Conservation (phyloP, 2,329 filamentous ascomycete species). For the Aspergillus fructus region DNA sequence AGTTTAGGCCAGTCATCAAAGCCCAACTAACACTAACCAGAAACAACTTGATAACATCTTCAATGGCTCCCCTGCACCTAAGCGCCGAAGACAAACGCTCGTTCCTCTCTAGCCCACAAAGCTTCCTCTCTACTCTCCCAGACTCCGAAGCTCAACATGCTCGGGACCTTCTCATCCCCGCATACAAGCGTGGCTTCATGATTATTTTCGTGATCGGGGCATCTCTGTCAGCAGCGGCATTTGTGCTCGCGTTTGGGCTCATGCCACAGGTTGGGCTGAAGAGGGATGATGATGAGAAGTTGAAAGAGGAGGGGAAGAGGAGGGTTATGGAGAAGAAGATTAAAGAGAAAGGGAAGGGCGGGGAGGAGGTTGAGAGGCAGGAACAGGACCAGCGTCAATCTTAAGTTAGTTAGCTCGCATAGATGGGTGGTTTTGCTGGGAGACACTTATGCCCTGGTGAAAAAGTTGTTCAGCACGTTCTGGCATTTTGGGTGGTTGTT, state of each 20-base stretch:
- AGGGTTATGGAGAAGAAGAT: slow-evolving; percentile 15
- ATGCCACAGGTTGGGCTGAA: slow-evolving; percentile 39
- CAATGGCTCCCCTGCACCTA: slow-evolving; percentile 27
- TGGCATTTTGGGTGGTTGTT: neutral
- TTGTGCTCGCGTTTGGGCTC: slow-evolving; percentile 32
- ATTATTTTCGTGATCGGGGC: slow-evolving; percentile 43
- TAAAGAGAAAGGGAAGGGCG: slow-evolving; percentile 18
- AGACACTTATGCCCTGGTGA: neutral
- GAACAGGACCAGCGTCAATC: neutral
- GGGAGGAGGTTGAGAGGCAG: neutral
- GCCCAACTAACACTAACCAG: slow-evolving; percentile 12
- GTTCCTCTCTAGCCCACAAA: slow-evolving; percentile 32
- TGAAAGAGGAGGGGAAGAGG: slow-evolving; percentile 30
- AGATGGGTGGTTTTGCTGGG: neutral
- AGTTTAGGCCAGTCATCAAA: neutral
- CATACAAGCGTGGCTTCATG: slow-evolving; percentile 40
- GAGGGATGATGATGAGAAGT: slow-evolving; percentile 28
- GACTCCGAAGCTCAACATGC: slow-evolving; percentile 23
- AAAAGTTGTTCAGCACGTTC: no score
- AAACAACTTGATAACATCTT: slow-evolving; percentile 31
- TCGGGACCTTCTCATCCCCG: slow-evolving; percentile 31
- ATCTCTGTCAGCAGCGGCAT: slow-evolving; percentile 35
- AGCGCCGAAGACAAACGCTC: slow-evolving; percentile 19
- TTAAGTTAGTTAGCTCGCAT: neutral
- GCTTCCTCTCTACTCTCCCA: slow-evolving; percentile 28